phyloP scores from a whole-genome alignment of 495 filamentous ascomycete species.

The Cercophora newfieldiana region DNA sequence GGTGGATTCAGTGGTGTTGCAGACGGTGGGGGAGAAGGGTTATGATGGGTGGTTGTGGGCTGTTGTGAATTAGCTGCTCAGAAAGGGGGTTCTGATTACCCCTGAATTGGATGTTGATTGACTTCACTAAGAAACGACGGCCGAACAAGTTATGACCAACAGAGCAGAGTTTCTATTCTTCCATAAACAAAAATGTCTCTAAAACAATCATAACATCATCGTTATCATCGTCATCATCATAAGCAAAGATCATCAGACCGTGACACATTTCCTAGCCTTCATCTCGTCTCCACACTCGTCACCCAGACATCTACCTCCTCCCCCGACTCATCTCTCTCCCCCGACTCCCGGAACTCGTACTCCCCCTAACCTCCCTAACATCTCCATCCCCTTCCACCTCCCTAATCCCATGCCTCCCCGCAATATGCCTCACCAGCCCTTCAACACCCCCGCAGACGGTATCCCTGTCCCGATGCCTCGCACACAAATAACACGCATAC shows the following conservation, averaged over 20 bases:
- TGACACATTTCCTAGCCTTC: neutral
- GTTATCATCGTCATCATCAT: neutral
- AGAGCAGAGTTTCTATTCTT: too few species aligned
- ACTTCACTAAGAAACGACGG: too few species aligned
- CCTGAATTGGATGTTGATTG: neutral
- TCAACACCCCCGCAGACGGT: slow-evolving; percentile 30
- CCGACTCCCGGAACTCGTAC: neutral
- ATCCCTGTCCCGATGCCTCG: slow-evolving; percentile 28
- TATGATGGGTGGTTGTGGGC: slow-evolving; percentile 51
- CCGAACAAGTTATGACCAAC: too few species aligned
- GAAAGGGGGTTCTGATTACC: neutral
- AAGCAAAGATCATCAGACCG: neutral
- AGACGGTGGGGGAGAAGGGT: slow-evolving; percentile 53
- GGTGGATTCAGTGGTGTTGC: slow-evolving; percentile 50
- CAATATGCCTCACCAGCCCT: slow-evolving; percentile 34
- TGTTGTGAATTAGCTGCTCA: slow-evolving; percentile 38
- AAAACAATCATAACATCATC: neutral
- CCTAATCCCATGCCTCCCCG: slow-evolving; percentile 26
- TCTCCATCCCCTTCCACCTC: slow-evolving; percentile 36
- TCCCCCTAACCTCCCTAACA: slow-evolving; percentile 26
- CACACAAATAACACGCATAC: slow-evolving; percentile 36
- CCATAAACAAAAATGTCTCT: too few species aligned
- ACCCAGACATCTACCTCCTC: slow-evolving; percentile 1
- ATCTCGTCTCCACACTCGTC: neutral
- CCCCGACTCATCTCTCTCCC: neutral